A percentile compares a stretch with the other conserved stretches of the same genome.
phyloP scores from a whole-genome alignment of 2,329 filamentous ascomycete genomes.

The Xylariaceae sp. region DNA sequence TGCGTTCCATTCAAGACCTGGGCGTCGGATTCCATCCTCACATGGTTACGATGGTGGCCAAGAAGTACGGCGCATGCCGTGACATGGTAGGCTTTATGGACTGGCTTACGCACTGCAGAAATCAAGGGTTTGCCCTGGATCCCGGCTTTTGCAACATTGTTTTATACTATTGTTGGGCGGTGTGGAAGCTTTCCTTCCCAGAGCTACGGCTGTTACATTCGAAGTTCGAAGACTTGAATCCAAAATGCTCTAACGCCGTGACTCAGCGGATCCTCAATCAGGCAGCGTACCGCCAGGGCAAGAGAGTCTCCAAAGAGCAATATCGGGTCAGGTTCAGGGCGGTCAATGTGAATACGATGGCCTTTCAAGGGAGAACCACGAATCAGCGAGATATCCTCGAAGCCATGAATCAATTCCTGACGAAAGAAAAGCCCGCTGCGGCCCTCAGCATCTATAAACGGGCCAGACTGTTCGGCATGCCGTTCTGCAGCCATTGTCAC shows the following conservation, averaged over 20 bases:
- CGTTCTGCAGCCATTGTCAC: conserved; percentile 37
- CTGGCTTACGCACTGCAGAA: conserved; percentile 38
- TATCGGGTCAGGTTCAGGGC: conserved; percentile 1
- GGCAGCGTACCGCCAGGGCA: conserved; percentile 20
- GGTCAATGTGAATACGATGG: conserved; percentile 19
- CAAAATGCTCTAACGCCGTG: conserved; percentile 31
- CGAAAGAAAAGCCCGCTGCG: conserved; percentile 26
- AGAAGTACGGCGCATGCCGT: conserved; percentile 36
- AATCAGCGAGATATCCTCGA: conserved; percentile 31
- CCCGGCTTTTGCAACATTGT: conserved; percentile 36
- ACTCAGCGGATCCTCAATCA: conserved; percentile 36
- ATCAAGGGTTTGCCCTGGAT: conserved; percentile 33
- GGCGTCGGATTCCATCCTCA: conserved; percentile 32
- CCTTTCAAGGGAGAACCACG: conserved; percentile 24
- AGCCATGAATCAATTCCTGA: conserved; percentile 38
- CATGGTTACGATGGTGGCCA: conserved; percentile 39
- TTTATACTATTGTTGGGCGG: conserved; percentile 32
- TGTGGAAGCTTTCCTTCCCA: conserved; percentile 35
- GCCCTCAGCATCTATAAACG: conserved; percentile 37
- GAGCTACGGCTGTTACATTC: conserved; percentile 33
- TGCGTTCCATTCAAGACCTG: conserved; percentile 32
- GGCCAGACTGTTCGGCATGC: conserved; percentile 32
- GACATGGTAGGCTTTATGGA: conserved; percentile 34
- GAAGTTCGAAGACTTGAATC: conserved; percentile 30
- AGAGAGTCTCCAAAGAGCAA: neutral